Evolutionary conservation across 805 yeast species (phyloP).

Genomic region (Clavispora vitiphila): DNA sequence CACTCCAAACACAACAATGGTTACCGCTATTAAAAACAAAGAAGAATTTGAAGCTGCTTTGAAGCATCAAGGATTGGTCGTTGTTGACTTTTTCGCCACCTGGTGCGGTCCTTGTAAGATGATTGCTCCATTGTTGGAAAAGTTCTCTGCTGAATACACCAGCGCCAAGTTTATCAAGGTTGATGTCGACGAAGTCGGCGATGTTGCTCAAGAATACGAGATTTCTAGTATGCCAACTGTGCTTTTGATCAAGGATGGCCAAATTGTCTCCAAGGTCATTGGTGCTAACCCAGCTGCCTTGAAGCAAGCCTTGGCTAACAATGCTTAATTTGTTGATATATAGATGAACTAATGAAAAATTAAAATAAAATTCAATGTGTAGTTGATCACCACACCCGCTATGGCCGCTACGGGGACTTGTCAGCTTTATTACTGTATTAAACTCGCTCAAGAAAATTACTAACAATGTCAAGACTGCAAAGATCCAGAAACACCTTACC

Average conservation of each 20-base stretch:
- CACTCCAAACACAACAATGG: conserved; percentile 25
- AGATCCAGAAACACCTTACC: background rate
- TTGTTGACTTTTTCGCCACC: conserved; percentile 92
- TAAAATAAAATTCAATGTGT: background rate
- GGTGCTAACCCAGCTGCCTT: conserved; percentile 90
- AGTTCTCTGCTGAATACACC: conserved; percentile 64
- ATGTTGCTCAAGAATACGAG: conserved; percentile 64
- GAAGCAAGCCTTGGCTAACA: conserved; percentile 57
- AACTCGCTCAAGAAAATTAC: background rate
- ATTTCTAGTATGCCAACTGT: conserved; percentile 57
- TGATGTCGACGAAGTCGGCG: conserved; percentile 82
- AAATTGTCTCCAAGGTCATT: conserved; percentile 70
- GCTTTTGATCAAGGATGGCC: conserved; percentile 77
- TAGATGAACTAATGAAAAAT: background rate
- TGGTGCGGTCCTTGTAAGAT: conserved; percentile 99
- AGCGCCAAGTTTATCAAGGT: conserved; percentile 78
- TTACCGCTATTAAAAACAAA: conserved; percentile 24
- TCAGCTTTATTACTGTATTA: too few species aligned
- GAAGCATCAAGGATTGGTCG: conserved; percentile 64
- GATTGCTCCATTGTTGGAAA: conserved; percentile 90
- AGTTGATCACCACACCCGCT: too few species aligned
- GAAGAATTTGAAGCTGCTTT: conserved; percentile 67
- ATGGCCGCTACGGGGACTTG: too few species aligned
- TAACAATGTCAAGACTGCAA: background rate
- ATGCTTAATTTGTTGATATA: conserved; percentile 32